phyloP scores from a whole-genome alignment of 2,329 filamentous ascomycete species.

The Ceratocystis variospora region DNA sequence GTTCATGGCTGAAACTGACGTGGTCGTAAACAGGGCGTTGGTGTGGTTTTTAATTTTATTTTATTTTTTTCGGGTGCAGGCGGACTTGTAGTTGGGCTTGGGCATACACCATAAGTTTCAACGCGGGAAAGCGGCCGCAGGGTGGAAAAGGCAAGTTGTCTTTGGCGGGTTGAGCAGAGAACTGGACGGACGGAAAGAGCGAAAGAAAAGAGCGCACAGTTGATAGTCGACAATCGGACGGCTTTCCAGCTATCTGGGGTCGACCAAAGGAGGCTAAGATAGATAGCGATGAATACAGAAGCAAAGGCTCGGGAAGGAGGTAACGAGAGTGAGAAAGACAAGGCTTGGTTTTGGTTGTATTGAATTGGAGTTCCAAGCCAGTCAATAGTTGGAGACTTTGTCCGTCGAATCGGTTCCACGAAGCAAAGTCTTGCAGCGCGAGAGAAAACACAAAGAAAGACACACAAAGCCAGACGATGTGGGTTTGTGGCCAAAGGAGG shows the following conservation, averaged over 20 bases:
- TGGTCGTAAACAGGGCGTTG: too few species aligned
- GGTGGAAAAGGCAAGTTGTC: too few species aligned
- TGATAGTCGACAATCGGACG: background rate
- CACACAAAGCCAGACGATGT: background rate
- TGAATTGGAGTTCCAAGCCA: background rate
- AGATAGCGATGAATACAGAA: slow-evolving; percentile 15
- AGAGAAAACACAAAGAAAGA: background rate
- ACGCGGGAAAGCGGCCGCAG: too few species aligned
- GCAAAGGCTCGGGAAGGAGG: background rate
- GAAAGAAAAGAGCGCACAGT: too few species aligned
- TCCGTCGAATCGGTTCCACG: background rate
- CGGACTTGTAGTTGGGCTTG: too few species aligned
- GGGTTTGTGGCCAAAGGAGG: background rate
- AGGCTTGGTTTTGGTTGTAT: background rate
- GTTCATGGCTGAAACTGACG: background rate
- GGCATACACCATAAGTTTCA: too few species aligned
- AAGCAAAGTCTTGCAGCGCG: background rate
- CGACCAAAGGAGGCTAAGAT: background rate
- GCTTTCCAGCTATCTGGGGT: slow-evolving; percentile 32
- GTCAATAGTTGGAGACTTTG: background rate
- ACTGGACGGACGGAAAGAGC: too few species aligned
- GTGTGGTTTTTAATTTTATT: too few species aligned
- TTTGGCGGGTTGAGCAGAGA: too few species aligned
- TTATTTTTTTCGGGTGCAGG: too few species aligned
- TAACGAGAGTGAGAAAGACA: background rate